A percentile compares a stretch with the other conserved stretches of the same genome.
Evolutionary conservation across 2,329 filamentous ascomycete genomes (phyloP).

Genomic region (Curvularia hawaiiensis): DNA sequence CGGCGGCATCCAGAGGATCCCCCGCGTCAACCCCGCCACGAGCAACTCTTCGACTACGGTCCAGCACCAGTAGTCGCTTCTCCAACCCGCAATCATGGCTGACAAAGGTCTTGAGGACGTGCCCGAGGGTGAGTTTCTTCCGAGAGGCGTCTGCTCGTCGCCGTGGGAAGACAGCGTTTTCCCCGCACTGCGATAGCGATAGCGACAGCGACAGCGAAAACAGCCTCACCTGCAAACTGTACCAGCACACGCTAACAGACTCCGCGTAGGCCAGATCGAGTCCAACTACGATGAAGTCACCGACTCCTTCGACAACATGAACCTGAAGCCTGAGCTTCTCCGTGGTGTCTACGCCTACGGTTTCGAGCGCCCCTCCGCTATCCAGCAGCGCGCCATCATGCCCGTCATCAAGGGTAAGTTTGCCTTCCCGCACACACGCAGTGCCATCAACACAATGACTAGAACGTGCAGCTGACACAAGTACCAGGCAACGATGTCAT

Average conservation of each 20-base stretch:
- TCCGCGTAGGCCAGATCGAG: slow-evolving; percentile 87
- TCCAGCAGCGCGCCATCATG: slow-evolving; percentile 99
- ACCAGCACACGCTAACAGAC: slow-evolving; percentile 22
- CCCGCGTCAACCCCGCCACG: slow-evolving; percentile 49
- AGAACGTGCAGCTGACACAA: slow-evolving; percentile 29
- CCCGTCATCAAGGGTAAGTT: slow-evolving; percentile 96
- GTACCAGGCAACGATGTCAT: slow-evolving; percentile 88
- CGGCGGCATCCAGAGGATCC: slow-evolving; percentile 51
- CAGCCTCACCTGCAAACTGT: slow-evolving; percentile 4
- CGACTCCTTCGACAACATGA: slow-evolving; percentile 99
- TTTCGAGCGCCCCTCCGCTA: slow-evolving; percentile 99
- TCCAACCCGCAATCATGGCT: slow-evolving; percentile 90
- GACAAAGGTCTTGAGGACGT: slow-evolving; percentile 98
- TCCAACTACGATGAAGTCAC: slow-evolving; percentile 99
- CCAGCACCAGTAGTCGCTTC: slow-evolving; percentile 72
- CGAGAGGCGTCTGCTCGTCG: not conserved
- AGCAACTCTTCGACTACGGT: slow-evolving; percentile 46
- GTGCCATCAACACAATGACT: slow-evolving; percentile 8
- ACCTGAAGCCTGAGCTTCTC: slow-evolving; percentile 94
- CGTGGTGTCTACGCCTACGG: slow-evolving; percentile 99
- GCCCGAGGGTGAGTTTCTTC: slow-evolving; percentile 77
- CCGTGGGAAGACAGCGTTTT: slow-evolving; percentile 10
- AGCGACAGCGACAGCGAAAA: slow-evolving; percentile 14
- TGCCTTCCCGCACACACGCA: slow-evolving; percentile 5
- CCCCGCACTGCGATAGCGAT: slow-evolving; percentile 19